Evolutionary conservation across 306 rosid species (phyloP).

Genomic region (Astragalus glycyphyllos): DNA sequence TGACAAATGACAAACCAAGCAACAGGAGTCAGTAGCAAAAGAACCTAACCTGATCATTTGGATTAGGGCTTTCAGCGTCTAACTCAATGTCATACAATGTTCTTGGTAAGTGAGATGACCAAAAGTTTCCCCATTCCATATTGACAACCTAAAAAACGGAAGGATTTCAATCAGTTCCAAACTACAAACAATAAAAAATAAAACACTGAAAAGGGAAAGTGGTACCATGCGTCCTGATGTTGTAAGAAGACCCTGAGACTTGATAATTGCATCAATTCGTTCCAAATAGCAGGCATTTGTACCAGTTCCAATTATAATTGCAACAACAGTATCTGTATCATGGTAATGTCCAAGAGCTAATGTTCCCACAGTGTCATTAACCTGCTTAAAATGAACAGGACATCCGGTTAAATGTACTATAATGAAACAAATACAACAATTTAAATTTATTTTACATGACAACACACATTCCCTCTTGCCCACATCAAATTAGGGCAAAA

Average conservation of each 20-base stretch:
- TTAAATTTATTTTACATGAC: slow-evolving; percentile 8
- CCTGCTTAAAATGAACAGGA: slow-evolving; percentile 54
- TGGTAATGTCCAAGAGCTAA: slow-evolving; percentile 90
- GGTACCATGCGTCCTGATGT: slow-evolving; percentile 83
- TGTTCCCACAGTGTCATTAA: slow-evolving; percentile 91
- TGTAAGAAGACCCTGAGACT: slow-evolving; percentile 83
- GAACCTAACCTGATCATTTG: slow-evolving; percentile 77
- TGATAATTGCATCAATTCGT: slow-evolving; percentile 87
- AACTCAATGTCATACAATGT: slow-evolving; percentile 75
- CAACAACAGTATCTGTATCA: slow-evolving; percentile 89
- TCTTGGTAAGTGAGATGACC: slow-evolving; percentile 95
- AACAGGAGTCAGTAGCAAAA: slow-evolving; percentile 27
- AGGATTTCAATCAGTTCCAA: not conserved
- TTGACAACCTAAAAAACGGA: slow-evolving; percentile 68
- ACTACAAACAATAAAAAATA: not conserved
- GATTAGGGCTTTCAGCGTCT: slow-evolving; percentile 93
- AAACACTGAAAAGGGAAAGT: not conserved
- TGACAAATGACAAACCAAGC: slow-evolving; percentile 16
- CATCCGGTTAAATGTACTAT: slow-evolving; percentile 9
- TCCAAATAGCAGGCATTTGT: slow-evolving; percentile 95
- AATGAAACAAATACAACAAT: slow-evolving; percentile 15
- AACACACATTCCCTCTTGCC: not conserved
- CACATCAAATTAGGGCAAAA: not conserved
- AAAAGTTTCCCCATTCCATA: slow-evolving; percentile 98
- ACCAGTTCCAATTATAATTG: slow-evolving; percentile 88